Conservation (phyloP, 768 basidiomycete genomes). For the Neoboletus magnificus region DNA sequence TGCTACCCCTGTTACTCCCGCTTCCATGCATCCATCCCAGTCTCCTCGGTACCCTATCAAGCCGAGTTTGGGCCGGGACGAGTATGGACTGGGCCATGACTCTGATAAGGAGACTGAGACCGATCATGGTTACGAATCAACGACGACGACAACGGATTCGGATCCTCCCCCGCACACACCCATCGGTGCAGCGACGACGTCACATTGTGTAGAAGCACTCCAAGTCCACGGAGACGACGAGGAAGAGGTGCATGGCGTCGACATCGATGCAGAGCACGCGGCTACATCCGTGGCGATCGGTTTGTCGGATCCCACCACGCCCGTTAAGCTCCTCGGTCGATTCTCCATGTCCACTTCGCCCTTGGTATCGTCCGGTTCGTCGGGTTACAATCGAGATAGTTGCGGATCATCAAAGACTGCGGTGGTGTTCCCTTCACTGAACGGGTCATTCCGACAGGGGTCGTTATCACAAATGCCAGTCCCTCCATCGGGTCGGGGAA, state of each 20-base stretch:
- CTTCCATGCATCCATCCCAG: background rate
- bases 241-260: conserved; percentile 1
- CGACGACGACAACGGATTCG: conserved; percentile 27
- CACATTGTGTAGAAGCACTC: conserved; percentile 2
- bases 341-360: conserved; percentile 8
- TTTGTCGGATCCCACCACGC: conserved; percentile 15
- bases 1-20: background rate
- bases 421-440: conserved; percentile 26
- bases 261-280: conserved; percentile 1
- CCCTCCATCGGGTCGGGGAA: background rate
- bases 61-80: conserved; percentile 3
- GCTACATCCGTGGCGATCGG: background rate
- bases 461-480: background rate
- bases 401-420: conserved; percentile 6
- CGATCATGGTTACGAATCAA: conserved; percentile 26
- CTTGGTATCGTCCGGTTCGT: background rate
- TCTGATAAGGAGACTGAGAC: conserved; percentile 21
- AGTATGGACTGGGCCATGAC: conserved; percentile 6
- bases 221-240: conserved; percentile 18
- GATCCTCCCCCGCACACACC: conserved; percentile 28
- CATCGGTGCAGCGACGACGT: conserved; percentile 8
- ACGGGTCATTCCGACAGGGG: conserved; percentile 21
- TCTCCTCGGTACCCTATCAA: conserved; percentile 2
- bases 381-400: background rate
- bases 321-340: conserved; percentile 14